Evolutionary conservation across 2,329 filamentous ascomycete genomes (phyloP).

Genomic region (Ophiostoma novo-ulmi): DNA sequence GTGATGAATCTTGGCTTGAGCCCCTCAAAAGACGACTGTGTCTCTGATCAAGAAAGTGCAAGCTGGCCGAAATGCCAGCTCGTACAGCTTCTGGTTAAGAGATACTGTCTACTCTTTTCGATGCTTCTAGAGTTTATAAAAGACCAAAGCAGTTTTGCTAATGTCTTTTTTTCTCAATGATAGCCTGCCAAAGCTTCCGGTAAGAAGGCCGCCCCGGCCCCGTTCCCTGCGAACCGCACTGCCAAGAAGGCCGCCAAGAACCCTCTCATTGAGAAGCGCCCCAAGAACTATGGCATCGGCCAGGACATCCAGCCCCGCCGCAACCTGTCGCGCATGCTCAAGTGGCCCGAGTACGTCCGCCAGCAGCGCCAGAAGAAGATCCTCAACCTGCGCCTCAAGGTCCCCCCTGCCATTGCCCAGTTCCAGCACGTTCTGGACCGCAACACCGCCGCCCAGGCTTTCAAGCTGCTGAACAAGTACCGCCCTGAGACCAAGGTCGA

Average conservation of each 20-base stretch:
- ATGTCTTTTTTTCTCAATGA: constrained; percentile 99
- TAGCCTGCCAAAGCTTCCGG: constrained; percentile 87
- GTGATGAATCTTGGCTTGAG: constrained; percentile 65
- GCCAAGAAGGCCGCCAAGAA: constrained; percentile 98
- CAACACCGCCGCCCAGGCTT: constrained; percentile 91
- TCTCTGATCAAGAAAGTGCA: constrained; percentile 41
- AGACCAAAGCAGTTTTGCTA: constrained; percentile 70
- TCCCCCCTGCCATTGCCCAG: constrained; percentile 93
- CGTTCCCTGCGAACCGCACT: constrained; percentile 84
- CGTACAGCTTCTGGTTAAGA: constrained; percentile 17
- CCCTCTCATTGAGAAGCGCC: constrained; percentile 97
- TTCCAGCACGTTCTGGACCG: constrained; percentile 96
- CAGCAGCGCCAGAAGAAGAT: constrained; percentile 94
- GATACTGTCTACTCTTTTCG: constrained; percentile 30
- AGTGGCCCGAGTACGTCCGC: constrained; percentile 99
- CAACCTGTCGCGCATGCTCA: constrained; percentile 97
- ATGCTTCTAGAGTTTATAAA: constrained; percentile 82
- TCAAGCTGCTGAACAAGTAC: constrained; percentile 99
- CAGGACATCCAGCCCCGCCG: constrained; percentile 97
- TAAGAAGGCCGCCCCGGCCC: constrained; percentile 97
- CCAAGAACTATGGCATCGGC: constrained; percentile 96
- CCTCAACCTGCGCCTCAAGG: constrained; percentile 97
- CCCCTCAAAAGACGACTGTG: constrained; percentile 31
- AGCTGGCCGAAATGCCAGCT: constrained; percentile 41
- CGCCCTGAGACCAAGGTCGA: constrained; percentile 97